phyloP scores from a whole-genome alignment of 148 eudicot genomes.

The Diospyros lotus region DNA sequence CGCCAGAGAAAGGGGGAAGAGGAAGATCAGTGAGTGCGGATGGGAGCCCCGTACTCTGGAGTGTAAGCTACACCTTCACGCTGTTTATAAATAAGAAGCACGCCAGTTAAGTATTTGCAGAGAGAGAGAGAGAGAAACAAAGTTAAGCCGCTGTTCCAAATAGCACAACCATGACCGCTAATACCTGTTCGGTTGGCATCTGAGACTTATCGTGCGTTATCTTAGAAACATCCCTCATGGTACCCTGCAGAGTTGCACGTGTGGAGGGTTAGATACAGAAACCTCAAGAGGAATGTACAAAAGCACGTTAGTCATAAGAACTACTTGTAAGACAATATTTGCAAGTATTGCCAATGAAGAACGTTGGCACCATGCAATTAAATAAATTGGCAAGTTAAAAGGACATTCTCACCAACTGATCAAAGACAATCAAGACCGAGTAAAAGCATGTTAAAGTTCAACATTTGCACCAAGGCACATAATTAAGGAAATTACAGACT shows the following conservation, averaged over 20 bases:
- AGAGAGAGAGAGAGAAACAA: neutral
- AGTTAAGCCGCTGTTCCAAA: neutral
- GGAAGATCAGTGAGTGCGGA: conserved; percentile 13
- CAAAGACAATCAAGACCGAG: neutral
- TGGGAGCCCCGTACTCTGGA: conserved; percentile 12
- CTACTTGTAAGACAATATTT: neutral
- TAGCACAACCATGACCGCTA: neutral
- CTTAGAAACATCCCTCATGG: conserved; percentile 54
- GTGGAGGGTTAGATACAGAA: conserved; percentile 4
- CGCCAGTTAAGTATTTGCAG: too few relatives aligned
- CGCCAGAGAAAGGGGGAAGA: neutral
- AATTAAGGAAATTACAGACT: neutral
- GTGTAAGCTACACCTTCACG: conserved; percentile 10
- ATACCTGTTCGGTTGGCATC: conserved; percentile 24
- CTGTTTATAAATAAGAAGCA: neutral
- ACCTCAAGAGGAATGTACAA: neutral
- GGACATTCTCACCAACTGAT: neutral
- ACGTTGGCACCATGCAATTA: neutral
- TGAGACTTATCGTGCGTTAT: conserved; percentile 21
- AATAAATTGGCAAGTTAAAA: neutral
- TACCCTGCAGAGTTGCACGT: conserved; percentile 34
- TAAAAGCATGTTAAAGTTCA: neutral
- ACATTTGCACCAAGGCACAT: neutral
- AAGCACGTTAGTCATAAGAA: neutral
- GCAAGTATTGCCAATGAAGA: neutral